Evolutionary conservation across 192 early-diverging fungal species (phyloP), one percentile per base, ranked within the genome.

Genomic region (Coemansia sp.): DNA sequence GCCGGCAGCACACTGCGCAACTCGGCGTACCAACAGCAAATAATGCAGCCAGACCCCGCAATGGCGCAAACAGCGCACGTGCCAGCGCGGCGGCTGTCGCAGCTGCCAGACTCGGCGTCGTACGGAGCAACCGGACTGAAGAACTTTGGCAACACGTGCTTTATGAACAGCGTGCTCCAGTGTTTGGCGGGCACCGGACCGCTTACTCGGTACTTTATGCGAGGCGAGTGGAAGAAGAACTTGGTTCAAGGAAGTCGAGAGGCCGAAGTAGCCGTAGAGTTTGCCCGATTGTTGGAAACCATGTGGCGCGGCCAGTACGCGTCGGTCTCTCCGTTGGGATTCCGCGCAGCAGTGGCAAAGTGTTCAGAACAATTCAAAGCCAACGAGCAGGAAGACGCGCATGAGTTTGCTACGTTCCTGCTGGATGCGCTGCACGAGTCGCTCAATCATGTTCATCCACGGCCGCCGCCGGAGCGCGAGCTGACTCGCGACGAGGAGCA

Each of bases 331-430:
- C 96, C 96, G 1, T 83, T 84, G 0, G 74, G 82, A 16, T 96
- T 97, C 72, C 87, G 94, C 41, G 71, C 87, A 38, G 86, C 86
- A 0, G 83, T 98, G 16, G 87, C 87, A 11, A 79, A 85, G 31
- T 90, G 88, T 71, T 89, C 90, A 27, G 85, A 87, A 4, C 90
- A 93, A 64, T 99, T 96, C 72, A 84, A 83, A 37, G 92, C 92
- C 6, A 89, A 85, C 53, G 93, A 97, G 53, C 97, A 99, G 72
- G 95, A 99, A 27, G 97, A 99, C 80, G 91, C 91, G 0, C 97
- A 99, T 68, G 96, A 98, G 79, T 98, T 99, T 78, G 81, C 97
- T 9, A 82, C 86, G 3, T 98, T 92, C 68, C 71, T 99, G 56
- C 71, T 98, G 23, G 95, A 98, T 82, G 82, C 88, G 0, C 68